A percentile compares a stretch with the other conserved stretches of the same genome.
These are phyloP conservation scores for Elsinoe batatas DNA, from an alignment of 2,329 filamentous ascomycete species.

Conservation along the genomic window DNA sequence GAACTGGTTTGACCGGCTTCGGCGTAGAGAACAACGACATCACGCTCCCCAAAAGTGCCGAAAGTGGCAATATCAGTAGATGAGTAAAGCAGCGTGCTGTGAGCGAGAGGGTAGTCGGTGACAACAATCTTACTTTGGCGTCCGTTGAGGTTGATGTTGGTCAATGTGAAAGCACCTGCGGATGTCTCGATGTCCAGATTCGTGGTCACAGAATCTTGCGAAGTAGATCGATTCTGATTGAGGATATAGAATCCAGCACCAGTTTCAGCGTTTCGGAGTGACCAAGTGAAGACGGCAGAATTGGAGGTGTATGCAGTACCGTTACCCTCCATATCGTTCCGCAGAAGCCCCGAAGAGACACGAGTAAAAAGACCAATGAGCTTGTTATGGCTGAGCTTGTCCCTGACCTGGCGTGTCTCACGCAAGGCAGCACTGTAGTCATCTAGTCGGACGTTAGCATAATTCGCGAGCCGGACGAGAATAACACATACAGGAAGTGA, in stretches of 20 bases:
- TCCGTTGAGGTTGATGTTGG: slow-evolving; percentile 49
- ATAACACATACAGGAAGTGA: background rate
- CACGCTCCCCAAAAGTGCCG: slow-evolving; percentile 25
- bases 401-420: slow-evolving; percentile 48
- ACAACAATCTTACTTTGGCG: slow-evolving; percentile 54
- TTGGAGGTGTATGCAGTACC: slow-evolving; percentile 39
- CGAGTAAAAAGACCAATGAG: slow-evolving; percentile 51
- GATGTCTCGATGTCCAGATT: slow-evolving; percentile 48
- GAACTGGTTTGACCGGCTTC: slow-evolving; percentile 17
- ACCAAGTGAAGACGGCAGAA: slow-evolving; percentile 42
- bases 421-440: slow-evolving; percentile 55
- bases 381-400: slow-evolving; percentile 56
- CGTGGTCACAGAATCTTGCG: slow-evolving; percentile 43
- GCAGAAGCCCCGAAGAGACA: slow-evolving; percentile 46
- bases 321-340: slow-evolving; percentile 43
- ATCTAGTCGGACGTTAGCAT: slow-evolving; percentile 28
- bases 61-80: slow-evolving; percentile 46
- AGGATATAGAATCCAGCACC: slow-evolving; percentile 51
- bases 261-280: slow-evolving; percentile 50
- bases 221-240: slow-evolving; percentile 45
- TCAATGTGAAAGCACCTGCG: slow-evolving; percentile 44
- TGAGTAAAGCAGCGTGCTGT: slow-evolving; percentile 44
- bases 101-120: slow-evolving; percentile 49
- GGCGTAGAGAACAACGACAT: slow-evolving; percentile 17
- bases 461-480: no score